phyloP scores from a whole-genome alignment of 768 basidiomycete species.

The Porpolomopsis calyptriformis region DNA sequence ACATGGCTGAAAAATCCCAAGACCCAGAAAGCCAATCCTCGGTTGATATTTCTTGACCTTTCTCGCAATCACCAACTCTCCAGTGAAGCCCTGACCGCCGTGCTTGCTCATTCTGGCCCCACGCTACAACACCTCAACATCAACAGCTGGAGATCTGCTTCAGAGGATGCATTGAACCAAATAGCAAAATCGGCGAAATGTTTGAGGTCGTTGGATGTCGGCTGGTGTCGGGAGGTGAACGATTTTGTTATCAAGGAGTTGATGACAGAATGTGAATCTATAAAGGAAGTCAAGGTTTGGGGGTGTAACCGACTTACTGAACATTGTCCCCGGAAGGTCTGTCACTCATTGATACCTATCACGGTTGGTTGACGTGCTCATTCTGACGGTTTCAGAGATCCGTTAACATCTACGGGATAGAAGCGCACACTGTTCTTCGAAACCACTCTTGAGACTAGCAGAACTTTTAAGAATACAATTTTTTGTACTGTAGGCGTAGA shows the following conservation, averaged over 20 bases:
- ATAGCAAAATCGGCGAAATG: slow-evolving; percentile 26
- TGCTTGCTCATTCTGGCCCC: slow-evolving; percentile 59
- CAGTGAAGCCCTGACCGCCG: slow-evolving; percentile 41
- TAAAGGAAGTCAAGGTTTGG: slow-evolving; percentile 43
- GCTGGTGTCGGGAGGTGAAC: slow-evolving; percentile 77
- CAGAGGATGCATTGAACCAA: slow-evolving; percentile 30
- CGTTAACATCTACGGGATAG: slow-evolving; percentile 6
- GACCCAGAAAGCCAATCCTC: slow-evolving; percentile 23
- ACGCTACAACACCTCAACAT: slow-evolving; percentile 53
- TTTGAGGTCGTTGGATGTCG: slow-evolving; percentile 59
- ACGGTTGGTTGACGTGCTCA: not conserved
- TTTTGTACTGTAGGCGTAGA: no score
- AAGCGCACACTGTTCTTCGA: slow-evolving; percentile 4
- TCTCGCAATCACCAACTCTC: slow-evolving; percentile 51
- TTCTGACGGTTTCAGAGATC: slow-evolving; percentile 2
- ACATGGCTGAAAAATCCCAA: slow-evolving; percentile 28
- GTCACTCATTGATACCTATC: slow-evolving; percentile 8
- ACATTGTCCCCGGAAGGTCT: slow-evolving; percentile 32
- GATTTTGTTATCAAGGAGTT: slow-evolving; percentile 73
- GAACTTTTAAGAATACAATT: no score
- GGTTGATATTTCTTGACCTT: slow-evolving; percentile 45
- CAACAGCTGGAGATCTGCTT: slow-evolving; percentile 65
- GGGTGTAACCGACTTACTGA: slow-evolving; percentile 40
- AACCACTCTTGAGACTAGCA: no score
- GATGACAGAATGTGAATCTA: slow-evolving; percentile 34